Percentiles rank a stretch among this genome's conserved stretches.
Evolutionary conservation across 129 eudicot genomes (phyloP).

Genomic region (Tagetes erecta): DNA sequence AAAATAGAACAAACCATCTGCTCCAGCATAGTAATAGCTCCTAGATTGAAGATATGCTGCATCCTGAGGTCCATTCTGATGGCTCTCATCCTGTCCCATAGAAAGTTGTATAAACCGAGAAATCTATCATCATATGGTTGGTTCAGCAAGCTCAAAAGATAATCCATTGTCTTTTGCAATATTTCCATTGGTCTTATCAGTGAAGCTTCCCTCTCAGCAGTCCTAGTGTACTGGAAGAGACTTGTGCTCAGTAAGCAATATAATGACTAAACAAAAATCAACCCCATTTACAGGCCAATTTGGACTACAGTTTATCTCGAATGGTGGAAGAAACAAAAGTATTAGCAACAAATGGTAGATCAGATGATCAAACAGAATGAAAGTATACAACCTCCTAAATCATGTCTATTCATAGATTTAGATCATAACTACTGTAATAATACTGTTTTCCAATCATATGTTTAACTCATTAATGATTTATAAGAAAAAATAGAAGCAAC

Average conservation of each 20-base stretch:
- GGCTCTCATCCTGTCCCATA: conserved; percentile 99
- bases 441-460: not conserved
- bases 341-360: not conserved
- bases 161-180: conserved; percentile 86
- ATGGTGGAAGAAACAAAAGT: not conserved
- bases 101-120: conserved; percentile 86
- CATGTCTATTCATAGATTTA: not conserved
- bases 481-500: not conserved
- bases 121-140: conserved; percentile 75
- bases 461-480: not conserved
- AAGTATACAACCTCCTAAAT: not conserved
- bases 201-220: conserved; percentile 97
- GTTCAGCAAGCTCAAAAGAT: conserved; percentile 76
- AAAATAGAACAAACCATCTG: conserved; percentile 72
- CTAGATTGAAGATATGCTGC: conserved; percentile 85
- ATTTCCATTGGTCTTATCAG: conserved; percentile 85
- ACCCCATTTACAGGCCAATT: not conserved
- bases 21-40: conserved; percentile 88
- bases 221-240: conserved; percentile 76
- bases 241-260: conserved; percentile 1
- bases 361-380: not conserved
- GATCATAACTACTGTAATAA: not conserved
- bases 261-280: conserved; percentile 20
- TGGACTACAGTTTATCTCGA: not conserved
- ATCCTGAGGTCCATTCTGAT: conserved; percentile 96